Percentiles rank a stretch among this genome's conserved stretches.
Conservation (phyloP, 78 protist species). For the Dictyostelium purpureum region DNA sequence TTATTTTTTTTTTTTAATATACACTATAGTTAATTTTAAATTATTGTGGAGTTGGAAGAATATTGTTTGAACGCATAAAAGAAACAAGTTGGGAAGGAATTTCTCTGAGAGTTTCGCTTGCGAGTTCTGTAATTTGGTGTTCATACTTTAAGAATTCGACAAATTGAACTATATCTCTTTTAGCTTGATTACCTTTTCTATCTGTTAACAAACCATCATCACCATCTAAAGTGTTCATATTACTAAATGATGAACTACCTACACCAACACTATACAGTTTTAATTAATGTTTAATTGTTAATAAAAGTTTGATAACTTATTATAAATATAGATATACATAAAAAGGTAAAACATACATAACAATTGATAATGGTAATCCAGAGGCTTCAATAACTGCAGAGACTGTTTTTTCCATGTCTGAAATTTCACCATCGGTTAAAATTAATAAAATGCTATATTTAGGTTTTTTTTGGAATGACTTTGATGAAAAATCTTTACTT, state of each 20-base stretch:
- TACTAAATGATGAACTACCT: conserved; percentile 77
- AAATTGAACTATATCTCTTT: conserved; percentile 87
- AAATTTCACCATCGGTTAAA: conserved; percentile 1
- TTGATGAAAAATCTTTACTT: neutral
- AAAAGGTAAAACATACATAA: too few relatives aligned
- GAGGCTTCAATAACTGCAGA: conserved; percentile 58
- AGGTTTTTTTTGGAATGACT: neutral
- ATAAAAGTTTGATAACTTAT: too few relatives aligned
- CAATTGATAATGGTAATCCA: conserved; percentile 73
- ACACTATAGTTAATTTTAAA: neutral
- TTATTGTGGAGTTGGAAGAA: conserved; percentile 10
- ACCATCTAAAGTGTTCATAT: conserved; percentile 87
- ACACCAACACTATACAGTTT: conserved; percentile 88
- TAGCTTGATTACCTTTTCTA: neutral
- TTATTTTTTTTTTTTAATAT: too few relatives aligned
- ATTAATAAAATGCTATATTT: conserved; percentile 1
- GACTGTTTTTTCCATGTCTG: conserved; percentile 4
- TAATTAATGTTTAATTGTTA: too few relatives aligned
- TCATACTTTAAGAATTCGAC: conserved; percentile 79
- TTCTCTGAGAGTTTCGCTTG: conserved; percentile 73
- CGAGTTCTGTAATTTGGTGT: too few relatives aligned
- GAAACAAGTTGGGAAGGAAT: conserved; percentile 60
- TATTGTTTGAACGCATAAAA: neutral
- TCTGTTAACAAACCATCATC: conserved; percentile 47
- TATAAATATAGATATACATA: too few relatives aligned